phyloP scores from a whole-genome alignment of 1,284 basidiomycete species.

The Papiliotrema terrestris region DNA sequence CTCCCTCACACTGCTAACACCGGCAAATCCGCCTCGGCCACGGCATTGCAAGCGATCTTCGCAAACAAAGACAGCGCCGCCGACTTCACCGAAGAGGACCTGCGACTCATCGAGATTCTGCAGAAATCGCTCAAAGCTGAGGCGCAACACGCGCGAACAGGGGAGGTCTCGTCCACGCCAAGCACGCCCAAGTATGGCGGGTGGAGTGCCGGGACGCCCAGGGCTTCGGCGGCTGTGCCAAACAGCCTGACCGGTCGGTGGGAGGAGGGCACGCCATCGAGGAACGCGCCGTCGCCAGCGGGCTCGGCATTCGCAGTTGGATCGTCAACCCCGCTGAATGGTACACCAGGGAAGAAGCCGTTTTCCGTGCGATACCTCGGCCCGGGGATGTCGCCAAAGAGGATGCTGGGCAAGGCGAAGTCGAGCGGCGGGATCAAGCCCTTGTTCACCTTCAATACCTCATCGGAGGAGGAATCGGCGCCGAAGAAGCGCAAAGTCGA shows the following conservation, averaged over 20 bases:
- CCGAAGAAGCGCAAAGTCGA: constrained; percentile 14
- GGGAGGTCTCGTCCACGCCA: not conserved
- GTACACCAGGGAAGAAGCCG: not conserved
- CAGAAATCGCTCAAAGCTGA: constrained; percentile 27
- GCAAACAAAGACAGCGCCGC: constrained; percentile 28
- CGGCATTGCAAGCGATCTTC: not conserved
- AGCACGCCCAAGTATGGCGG: not conserved
- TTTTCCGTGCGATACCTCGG: constrained; percentile 30
- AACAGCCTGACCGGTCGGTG: not conserved
- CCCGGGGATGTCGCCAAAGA: constrained; percentile 38
- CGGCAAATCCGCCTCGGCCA: not conserved
- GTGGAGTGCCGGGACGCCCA: not conserved
- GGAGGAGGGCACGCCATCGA: not conserved
- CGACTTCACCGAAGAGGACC: constrained; percentile 24
- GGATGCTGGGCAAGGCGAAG: constrained; percentile 17
- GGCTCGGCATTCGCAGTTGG: constrained; percentile 17
- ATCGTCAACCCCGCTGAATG: not conserved
- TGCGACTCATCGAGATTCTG: constrained; percentile 32
- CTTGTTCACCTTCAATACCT: constrained; percentile 14
- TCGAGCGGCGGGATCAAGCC: constrained; percentile 12
- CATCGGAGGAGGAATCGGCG: constrained; percentile 12
- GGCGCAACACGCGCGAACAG: constrained; percentile 1
- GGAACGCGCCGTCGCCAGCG: constrained; percentile 6
- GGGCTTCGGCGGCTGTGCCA: not conserved
- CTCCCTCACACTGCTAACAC: not conserved